Percentiles rank a stretch among this genome's conserved stretches.
Evolutionary conservation across 2,329 filamentous ascomycete species (phyloP).

Genomic region (Sporothrix pseudoabietina): DNA sequence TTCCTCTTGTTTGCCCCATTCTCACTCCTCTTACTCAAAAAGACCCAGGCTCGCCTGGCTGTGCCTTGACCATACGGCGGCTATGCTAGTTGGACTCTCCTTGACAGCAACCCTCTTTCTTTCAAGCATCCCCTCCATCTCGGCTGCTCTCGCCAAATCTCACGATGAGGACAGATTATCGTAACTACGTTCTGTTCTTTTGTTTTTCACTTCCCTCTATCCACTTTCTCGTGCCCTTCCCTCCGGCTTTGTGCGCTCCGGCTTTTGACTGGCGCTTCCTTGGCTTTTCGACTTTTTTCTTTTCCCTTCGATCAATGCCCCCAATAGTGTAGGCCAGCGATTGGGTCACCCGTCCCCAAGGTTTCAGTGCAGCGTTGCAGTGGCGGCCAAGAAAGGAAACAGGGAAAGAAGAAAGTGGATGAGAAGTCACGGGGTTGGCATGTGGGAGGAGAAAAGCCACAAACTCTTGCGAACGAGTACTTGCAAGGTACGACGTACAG

Average conservation of each 20-base stretch:
- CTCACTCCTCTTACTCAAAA: neutral
- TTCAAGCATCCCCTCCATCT: neutral
- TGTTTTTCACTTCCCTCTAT: neutral
- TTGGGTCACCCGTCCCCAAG: constrained; percentile 18
- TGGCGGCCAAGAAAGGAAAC: constrained; percentile 13
- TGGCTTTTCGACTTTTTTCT: neutral
- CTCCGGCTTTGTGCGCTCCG: neutral
- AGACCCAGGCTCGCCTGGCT: neutral
- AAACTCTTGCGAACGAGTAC: neutral
- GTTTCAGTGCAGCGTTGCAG: constrained; percentile 28
- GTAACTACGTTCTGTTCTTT: neutral
- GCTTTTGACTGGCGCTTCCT: neutral
- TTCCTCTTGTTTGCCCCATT: neutral
- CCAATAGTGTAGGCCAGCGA: neutral
- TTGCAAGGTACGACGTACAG: neutral
- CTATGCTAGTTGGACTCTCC: neutral
- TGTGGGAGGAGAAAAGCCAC: neutral
- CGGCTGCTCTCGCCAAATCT: neutral
- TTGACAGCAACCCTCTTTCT: neutral
- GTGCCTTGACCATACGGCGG: neutral
- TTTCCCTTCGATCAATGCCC: neutral
- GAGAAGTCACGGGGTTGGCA: neutral
- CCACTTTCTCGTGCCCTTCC: neutral
- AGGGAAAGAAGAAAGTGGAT: neutral
- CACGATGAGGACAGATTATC: constrained; percentile 13